Percentiles rank a stretch among this genome's conserved stretches.
Evolutionary conservation across 352 stramenopile genomes (phyloP).

Genomic region (Phytophthora agathidicida): DNA sequence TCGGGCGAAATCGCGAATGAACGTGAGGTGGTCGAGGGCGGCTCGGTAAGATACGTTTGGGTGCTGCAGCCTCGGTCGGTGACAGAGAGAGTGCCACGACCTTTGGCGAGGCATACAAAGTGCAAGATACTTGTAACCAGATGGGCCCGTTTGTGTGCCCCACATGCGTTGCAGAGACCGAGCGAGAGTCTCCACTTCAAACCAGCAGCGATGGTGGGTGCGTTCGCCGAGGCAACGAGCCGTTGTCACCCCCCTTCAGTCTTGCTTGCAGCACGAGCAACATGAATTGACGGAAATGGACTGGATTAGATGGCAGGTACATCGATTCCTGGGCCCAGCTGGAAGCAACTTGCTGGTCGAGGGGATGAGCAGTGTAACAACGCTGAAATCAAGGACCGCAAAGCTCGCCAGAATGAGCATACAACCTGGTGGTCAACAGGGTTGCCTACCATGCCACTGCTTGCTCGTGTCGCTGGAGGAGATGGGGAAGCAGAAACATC

Average conservation of each 20-base stretch:
- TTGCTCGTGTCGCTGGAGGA: conserved; percentile 16
- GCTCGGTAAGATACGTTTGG: conserved; percentile 20
- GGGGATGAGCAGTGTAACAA: conserved; percentile 23
- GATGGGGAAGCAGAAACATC: conserved; percentile 17
- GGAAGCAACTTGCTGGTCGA: conserved; percentile 1
- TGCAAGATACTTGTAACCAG: conserved; percentile 26
- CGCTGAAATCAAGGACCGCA: conserved; percentile 21
- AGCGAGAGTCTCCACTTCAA: conserved; percentile 17
- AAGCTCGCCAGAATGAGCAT: conserved; percentile 31
- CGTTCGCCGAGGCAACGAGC: conserved; percentile 9
- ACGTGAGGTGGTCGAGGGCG: conserved; percentile 5
- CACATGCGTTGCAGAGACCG: conserved; percentile 7
- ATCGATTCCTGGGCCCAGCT: conserved; percentile 7
- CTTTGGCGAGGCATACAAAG: conserved; percentile 31
- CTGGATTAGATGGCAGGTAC: conserved; percentile 1
- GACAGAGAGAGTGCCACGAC: conserved; percentile 20
- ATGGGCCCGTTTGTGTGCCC: conserved; percentile 19
- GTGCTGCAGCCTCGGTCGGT: conserved; percentile 7
- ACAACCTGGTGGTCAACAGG: conserved; percentile 11
- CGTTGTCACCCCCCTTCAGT: conserved; percentile 15
- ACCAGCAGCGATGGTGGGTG: conserved; percentile 14
- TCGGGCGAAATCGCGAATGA: conserved; percentile 36
- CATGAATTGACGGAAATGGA: conserved; percentile 6
- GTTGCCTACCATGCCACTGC: neutral
- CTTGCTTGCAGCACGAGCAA: conserved; percentile 1